Base-by-base conservation (phyloP, 1,284 basidiomycete species). In the Ustilago crameri region DNA sequence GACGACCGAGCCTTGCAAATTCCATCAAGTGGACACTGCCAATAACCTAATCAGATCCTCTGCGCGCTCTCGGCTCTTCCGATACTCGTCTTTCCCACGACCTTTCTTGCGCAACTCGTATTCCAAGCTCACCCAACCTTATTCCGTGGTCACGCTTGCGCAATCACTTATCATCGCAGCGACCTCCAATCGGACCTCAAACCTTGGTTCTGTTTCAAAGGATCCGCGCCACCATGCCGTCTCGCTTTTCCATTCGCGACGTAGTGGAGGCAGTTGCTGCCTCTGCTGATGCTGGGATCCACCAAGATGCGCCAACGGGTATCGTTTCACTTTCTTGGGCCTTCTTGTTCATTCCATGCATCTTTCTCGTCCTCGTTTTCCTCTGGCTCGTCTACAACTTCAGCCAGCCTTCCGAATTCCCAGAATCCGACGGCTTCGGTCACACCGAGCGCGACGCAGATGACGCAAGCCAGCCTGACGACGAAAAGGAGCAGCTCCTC, bases 261-360 rank as follows among this genome's bases (percentile, higher is more conserved):
- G 27, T 51, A 41, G 46, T 57, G 24, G 40, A 34, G 38, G 41
- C 48, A 26, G 41, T 30, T 30, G 30, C 48, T n/a, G 24, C 9
- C 27, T 9, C 27, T 9, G 35, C 49, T 1, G 52, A 35, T 17
- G n/a, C 63, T 5, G 34, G 49, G 14, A 22, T 56, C 32, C 68
- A 65, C 51, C 41, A 71, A 42, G 34, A 71, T 35, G 62, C 62
- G 34, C 42, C 68, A 3, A 30, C 30, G 10, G 32, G 22, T n/a
- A 61, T 71, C 57, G 46, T 71, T 23, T 71, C 68, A 26, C 61
- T 71, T 15, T 65, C 68, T 0, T 71, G 68, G 68, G 51, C 54
- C 18, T 62, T 71, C 24, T 53, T 71, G 5, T 24, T 65, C 17
- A 47, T 71, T 9, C 62, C 68, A 26, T 65, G 68, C 68, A 50